Evolutionary conservation across 805 yeast species (phyloP), one percentile per base, ranked within the genome.

Genomic region (Kodamaea leandrae): DNA sequence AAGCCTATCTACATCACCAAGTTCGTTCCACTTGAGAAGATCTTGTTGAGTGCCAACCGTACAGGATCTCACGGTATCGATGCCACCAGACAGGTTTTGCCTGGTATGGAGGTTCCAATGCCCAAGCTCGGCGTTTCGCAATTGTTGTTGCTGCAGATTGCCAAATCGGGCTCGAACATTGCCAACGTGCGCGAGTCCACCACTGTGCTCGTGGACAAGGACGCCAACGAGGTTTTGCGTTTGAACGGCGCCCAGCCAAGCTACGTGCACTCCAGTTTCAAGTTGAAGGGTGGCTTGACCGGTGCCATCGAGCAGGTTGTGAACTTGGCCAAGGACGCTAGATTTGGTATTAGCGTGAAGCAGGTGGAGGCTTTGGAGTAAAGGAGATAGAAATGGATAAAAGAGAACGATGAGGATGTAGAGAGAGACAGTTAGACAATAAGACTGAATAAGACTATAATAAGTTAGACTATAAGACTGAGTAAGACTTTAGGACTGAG

Each of bases 221-320:
- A 68, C 36, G 64, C 54, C 44, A 68, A 71, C 32, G 93, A 86
- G 60, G 67, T 85, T 13, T 62, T 90, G 42, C 77, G 96, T 59
- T 72, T 91, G 48, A 78, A 91, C 19, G 97, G 97, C 35, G 96
- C 96, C 36, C 74, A 76, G 45, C 90, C 96, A 52, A 78, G 87
- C 51, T 93, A 95, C 93, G 83, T 86, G 32, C 96, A 90, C 59
- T 86, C 96, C 19, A 68, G 76, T 30, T 81, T 71, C 64, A 82
- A 82, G 61, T 64, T 91, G 42, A 61, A 72, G 21, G 78, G 77
- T 34, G 65, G 68, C 5, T 71, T 54, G 42, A 46, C 48, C 12
- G 68, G 71, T 41, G 75, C 77, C 41, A 72, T 81, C 32, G 58
- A 69, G 46, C 76, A 78, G 45, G 69, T 86, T 58, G 73, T 77